phyloP scores from a whole-genome alignment of 495 filamentous ascomycete species.

The Neurospora cerealis region DNA sequence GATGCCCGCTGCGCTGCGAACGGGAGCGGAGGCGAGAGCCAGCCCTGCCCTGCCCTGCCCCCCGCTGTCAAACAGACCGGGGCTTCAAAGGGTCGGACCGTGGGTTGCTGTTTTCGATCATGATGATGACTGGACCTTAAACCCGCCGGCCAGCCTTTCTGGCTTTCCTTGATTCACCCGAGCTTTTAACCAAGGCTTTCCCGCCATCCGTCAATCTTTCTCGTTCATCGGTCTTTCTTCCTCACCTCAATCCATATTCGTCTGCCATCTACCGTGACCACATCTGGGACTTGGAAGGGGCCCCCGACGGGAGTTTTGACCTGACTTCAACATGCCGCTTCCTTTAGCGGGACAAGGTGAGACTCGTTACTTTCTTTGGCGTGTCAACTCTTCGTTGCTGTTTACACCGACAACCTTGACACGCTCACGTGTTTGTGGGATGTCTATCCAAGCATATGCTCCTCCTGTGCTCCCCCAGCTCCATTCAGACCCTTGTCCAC shows the following conservation, averaged over 20 bases:
- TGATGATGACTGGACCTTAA: not conserved
- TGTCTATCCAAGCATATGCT: not conserved
- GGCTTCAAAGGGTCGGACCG: not conserved
- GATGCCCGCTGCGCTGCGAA: not conserved
- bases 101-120: not conserved
- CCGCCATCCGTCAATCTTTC: not conserved
- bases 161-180: not conserved
- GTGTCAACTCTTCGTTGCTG: not conserved
- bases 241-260: not conserved
- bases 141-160: not conserved
- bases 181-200: constrained; percentile 1
- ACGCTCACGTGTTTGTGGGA: not conserved
- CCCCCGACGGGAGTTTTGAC: not conserved
- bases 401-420: not conserved
- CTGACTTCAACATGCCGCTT: constrained; percentile 25
- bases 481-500: constrained; percentile 9
- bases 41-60: not conserved
- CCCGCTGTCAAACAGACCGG: not conserved
- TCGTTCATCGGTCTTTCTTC: not conserved
- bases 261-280: not conserved
- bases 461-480: constrained; percentile 7
- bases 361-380: constrained; percentile 15
- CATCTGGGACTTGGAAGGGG: not conserved
- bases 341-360: constrained; percentile 38
- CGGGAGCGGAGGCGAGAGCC: not conserved